Percentiles rank a stretch among this genome's conserved stretches.
Conservation (phyloP, 345 rosid genomes). For the Cardamine occulta region DNA sequence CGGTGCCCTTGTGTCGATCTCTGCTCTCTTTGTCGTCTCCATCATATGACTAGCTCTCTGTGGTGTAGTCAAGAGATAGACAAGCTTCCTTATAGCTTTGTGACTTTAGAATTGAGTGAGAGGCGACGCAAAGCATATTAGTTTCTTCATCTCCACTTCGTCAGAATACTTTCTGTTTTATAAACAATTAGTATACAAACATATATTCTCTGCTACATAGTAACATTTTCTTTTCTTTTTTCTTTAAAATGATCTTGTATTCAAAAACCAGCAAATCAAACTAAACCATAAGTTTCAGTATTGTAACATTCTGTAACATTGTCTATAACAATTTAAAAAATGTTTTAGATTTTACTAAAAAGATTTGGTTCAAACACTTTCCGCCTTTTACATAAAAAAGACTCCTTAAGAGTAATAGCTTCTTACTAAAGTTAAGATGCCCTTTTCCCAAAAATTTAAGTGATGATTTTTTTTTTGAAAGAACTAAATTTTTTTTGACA, state of each 20-base stretch:
- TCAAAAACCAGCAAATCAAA: neutral
- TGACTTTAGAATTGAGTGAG: constrained; percentile 31
- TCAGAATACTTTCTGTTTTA: constrained; percentile 38
- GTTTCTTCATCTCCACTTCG: constrained; percentile 78
- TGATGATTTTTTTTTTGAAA: neutral
- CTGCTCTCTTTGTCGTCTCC: constrained; percentile 55
- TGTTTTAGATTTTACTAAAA: neutral
- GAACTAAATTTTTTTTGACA: neutral
- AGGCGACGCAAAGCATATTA: constrained; percentile 40
- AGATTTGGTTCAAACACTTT: neutral
- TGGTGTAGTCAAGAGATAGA: constrained; percentile 27
- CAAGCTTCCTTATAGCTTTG: constrained; percentile 33
- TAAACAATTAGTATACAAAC: neutral
- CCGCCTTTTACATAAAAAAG: neutral
- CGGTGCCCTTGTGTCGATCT: constrained; percentile 74
- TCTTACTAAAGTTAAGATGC: neutral
- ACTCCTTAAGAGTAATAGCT: too few species aligned
- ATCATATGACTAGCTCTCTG: constrained; percentile 32
- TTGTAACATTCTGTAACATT: neutral
- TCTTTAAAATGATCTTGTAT: neutral
- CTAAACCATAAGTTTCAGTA: neutral
- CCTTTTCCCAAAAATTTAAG: neutral
- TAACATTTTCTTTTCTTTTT: too few species aligned
- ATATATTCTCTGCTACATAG: neutral
- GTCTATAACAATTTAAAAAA: neutral